Percentiles rank a stretch among this genome's conserved stretches.
Evolutionary conservation across 2,329 filamentous ascomycete species (phyloP).

Genomic region (Alternaria rosae): DNA sequence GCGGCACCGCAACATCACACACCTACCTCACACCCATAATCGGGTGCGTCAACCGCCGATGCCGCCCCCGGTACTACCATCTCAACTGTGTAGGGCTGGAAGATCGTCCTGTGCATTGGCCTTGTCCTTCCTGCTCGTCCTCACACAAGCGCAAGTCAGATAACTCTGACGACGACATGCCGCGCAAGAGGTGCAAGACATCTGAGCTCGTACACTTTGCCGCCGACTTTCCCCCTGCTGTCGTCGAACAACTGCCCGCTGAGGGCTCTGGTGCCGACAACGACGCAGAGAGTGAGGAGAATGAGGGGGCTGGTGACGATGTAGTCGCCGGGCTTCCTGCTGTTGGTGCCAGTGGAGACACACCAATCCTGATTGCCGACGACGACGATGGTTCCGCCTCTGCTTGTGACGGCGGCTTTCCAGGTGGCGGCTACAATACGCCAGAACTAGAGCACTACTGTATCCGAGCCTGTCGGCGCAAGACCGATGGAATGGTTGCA

Average conservation of each 20-base stretch:
- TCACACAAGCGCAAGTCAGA: neutral
- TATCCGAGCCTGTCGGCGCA: neutral
- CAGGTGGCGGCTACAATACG: neutral
- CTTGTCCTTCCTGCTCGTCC: neutral
- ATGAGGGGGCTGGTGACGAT: neutral
- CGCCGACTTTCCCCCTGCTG: neutral
- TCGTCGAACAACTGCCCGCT: neutral
- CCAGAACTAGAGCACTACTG: neutral
- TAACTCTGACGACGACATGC: neutral
- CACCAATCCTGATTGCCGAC: neutral
- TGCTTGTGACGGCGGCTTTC: neutral
- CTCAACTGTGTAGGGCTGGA: neutral
- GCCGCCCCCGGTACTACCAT: constrained; percentile 6
- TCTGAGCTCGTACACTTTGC: neutral
- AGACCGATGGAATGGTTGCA: neutral
- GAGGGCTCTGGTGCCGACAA: neutral
- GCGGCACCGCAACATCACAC: neutral
- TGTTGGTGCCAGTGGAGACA: neutral
- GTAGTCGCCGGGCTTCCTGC: neutral
- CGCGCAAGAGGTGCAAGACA: neutral
- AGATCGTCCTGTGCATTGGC: neutral
- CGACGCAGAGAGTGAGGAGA: neutral
- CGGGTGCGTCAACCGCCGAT: neutral
- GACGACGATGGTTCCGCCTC: neutral
- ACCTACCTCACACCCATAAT: constrained; percentile 5